Evolutionary conservation across 495 filamentous ascomycete genomes (phyloP).

Genomic region (Xylaria venustula): DNA sequence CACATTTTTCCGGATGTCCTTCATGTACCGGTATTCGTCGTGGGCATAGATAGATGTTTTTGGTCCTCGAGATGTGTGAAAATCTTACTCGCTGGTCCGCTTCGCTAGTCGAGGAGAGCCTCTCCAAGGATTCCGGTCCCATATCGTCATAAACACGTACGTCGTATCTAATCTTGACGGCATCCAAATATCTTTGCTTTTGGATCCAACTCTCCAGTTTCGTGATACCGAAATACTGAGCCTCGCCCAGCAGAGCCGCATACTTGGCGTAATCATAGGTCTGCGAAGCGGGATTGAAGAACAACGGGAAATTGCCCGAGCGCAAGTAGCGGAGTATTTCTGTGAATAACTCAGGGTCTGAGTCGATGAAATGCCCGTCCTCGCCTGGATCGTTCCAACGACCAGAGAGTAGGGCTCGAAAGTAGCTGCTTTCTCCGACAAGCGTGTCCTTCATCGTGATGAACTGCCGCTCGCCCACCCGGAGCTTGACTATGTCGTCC

Average conservation of each 20-base stretch:
- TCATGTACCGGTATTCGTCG: neutral
- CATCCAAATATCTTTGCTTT: constrained; percentile 14
- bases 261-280: constrained; percentile 38
- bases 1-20: neutral
- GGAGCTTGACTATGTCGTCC: constrained; percentile 13
- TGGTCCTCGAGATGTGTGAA: neutral
- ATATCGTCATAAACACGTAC: neutral
- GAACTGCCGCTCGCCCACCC: constrained; percentile 20
- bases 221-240: constrained; percentile 34
- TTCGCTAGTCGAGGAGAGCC: neutral
- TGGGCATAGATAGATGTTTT: constrained; percentile 13
- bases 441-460: constrained; percentile 14
- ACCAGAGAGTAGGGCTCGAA: constrained; percentile 11
- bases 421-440: constrained; percentile 14
- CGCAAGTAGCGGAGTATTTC: constrained; percentile 43
- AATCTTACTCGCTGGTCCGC: constrained; percentile 1
- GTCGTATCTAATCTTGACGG: constrained; percentile 6
- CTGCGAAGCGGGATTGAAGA: constrained; percentile 29
- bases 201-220: constrained; percentile 17
- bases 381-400: constrained; percentile 22
- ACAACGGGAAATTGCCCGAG: constrained; percentile 33
- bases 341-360: constrained; percentile 37
- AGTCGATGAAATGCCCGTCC: constrained; percentile 43
- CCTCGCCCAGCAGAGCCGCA: constrained; percentile 29
- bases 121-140: too few relatives aligned